Percentiles rank a stretch among this genome's conserved stretches.
These are phyloP conservation scores for Saitozyma sp. DNA, from an alignment of 768 basidiomycete species.

Conservation along the genomic window DNA sequence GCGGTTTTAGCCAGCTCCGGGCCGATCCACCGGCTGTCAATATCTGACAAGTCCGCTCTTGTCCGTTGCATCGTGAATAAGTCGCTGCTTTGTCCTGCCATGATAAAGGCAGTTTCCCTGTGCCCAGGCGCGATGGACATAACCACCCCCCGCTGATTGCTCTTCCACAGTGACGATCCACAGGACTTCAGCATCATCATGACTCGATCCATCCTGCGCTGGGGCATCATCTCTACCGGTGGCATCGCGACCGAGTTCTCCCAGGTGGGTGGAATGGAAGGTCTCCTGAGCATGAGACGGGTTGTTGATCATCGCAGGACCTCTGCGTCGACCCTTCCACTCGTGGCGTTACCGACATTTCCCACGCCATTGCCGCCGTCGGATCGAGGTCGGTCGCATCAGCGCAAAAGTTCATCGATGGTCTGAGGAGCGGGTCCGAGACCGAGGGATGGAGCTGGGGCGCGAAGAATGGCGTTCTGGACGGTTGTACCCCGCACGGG, in stretches of 20 bases:
- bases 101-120: no score
- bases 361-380: constrained; percentile 59
- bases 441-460: constrained; percentile 24
- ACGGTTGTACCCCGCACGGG: constrained; percentile 67
- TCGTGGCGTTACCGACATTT: constrained; percentile 44
- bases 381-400: constrained; percentile 72
- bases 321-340: constrained; percentile 71
- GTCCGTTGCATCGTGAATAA: no score
- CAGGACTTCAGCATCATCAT: neutral
- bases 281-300: no score
- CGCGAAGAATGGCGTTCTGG: constrained; percentile 34
- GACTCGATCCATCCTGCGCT: constrained; percentile 56
- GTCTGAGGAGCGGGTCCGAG: constrained; percentile 56
- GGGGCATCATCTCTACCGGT: constrained; percentile 88
- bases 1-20: no score
- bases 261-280: constrained; percentile 53
- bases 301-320: constrained; percentile 58
- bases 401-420: constrained; percentile 68
- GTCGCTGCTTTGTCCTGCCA: no score
- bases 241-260: constrained; percentile 68
- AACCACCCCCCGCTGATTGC: no score
- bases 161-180: no score
- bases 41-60: no score
- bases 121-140: no score
- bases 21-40: no score